Conservation (phyloP, 2,329 filamentous ascomycete species). For the Alternaria consortialis region DNA sequence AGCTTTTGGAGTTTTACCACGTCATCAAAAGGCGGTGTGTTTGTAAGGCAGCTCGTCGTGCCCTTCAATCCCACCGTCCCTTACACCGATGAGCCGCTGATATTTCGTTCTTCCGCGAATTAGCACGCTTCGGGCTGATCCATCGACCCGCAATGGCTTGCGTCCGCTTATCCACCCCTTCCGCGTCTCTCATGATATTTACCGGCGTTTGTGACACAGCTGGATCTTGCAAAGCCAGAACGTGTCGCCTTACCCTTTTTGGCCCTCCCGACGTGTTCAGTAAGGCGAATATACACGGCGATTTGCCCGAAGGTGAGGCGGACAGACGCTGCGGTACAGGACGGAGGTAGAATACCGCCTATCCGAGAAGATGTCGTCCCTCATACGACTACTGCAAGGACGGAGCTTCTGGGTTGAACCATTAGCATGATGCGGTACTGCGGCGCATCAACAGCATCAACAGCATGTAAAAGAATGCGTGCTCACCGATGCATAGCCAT, state of each 20-base stretch:
- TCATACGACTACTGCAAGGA: slow-evolving; percentile 34
- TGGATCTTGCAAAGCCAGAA: slow-evolving; percentile 10
- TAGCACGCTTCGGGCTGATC: slow-evolving; percentile 21
- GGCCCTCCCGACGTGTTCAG: background rate
- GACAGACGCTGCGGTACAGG: slow-evolving; percentile 32
- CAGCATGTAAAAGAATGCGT: slow-evolving; percentile 30
- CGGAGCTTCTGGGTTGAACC: slow-evolving; percentile 32
- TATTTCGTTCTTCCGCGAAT: slow-evolving; percentile 25
- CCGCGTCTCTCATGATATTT: slow-evolving; percentile 15
- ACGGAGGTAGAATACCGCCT: slow-evolving; percentile 23
- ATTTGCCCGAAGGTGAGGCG: slow-evolving; percentile 15
- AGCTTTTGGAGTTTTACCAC: background rate
- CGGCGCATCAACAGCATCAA: slow-evolving; percentile 29
- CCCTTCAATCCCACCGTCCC: slow-evolving; percentile 16
- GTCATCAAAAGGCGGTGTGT: slow-evolving; percentile 25
- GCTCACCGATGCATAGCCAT: slow-evolving; percentile 20
- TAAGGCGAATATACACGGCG: slow-evolving; percentile 7
- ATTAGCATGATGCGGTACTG: slow-evolving; percentile 26
- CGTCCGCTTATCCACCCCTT: slow-evolving; percentile 27
- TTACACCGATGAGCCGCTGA: slow-evolving; percentile 28
- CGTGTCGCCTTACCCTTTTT: slow-evolving; percentile 2
- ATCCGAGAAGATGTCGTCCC: slow-evolving; percentile 27
- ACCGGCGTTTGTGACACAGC: slow-evolving; percentile 22
- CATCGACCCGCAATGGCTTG: slow-evolving; percentile 25
- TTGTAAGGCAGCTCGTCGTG: slow-evolving; percentile 11